Evolutionary conservation across 176 grass and related monocot genomes (phyloP), one percentile per base, ranked within the genome.

Genomic region (Rhynchospora tenuis): DNA sequence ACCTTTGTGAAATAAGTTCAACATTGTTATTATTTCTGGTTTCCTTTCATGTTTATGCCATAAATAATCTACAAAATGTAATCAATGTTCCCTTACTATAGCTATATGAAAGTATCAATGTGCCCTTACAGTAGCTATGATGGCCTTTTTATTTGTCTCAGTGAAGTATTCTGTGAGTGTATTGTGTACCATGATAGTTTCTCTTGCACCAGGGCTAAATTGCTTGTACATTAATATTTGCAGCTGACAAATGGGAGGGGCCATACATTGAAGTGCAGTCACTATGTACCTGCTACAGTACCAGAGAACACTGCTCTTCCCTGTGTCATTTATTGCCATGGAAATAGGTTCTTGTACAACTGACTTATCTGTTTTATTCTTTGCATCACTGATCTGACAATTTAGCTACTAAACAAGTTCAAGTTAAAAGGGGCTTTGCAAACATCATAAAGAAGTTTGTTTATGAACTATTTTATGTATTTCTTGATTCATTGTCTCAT

Each of bases 291-390:
- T n/a, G 88, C 76, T 86, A 83, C 76, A 48, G 50, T 99, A 84
- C 91, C 93, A 54, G 93, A 93, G 48, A 89, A 89, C 59, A 90
- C 86, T 56, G 59, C 88, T 67, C 93, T 99, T 90, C 97, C 97
- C 81, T 99, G 97, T 80, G 97, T 99, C 67, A 86, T 99, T 76
- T 99, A 99, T 65, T 99, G 97, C 61, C 97, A 99, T 73, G 97
- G 97, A 83, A 99, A 99, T 90, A 99, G 97, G 97, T 99, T 83
- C 23, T 56, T 84, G 48, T 64, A 24, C 64, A 42, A 28, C 13
- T 66, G 63, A 70, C 80, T 26, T 74, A 85, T 85, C 71, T 85
- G 44, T 66, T 81, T 50, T 56, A 17, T 20, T 79, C 19, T 44
- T 26, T 65, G 48, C 80, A 73, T 83, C 31, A 38, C 44, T 56